phyloP scores from a whole-genome alignment of 2,329 filamentous ascomycete species.

The Talaromyces albobiverticillius region DNA sequence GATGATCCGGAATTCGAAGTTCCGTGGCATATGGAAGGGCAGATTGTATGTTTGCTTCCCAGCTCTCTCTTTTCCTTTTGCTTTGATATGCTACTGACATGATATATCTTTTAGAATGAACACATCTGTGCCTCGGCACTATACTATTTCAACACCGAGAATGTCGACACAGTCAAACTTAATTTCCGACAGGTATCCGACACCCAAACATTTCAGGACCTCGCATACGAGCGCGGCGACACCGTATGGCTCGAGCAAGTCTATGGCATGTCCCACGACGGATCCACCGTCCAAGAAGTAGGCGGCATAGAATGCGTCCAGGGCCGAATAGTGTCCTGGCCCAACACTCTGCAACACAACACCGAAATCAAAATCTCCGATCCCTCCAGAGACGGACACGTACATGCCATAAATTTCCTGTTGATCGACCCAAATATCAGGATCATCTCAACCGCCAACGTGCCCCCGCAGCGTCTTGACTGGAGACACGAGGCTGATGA shows the following conservation, averaged over 20 bases:
- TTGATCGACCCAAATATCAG: conserved; percentile 57
- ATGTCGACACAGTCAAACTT: conserved; percentile 55
- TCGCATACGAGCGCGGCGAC: conserved; percentile 29
- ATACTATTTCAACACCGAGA: conserved; percentile 61
- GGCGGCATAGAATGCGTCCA: conserved; percentile 20
- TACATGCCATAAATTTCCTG: conserved; percentile 56
- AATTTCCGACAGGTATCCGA: conserved; percentile 48
- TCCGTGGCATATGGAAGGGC: conserved; percentile 49
- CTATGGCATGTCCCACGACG: conserved; percentile 26
- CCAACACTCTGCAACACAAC: conserved; percentile 49
- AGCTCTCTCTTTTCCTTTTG: not conserved
- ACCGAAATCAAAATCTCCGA: conserved; percentile 53
- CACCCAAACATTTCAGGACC: conserved; percentile 26
- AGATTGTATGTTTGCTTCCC: conserved; percentile 27
- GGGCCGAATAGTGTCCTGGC: conserved; percentile 26
- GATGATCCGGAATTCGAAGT: conserved; percentile 54
- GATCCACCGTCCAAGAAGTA: conserved; percentile 23
- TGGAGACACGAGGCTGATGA: conserved; percentile 37
- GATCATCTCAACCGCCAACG: conserved; percentile 53
- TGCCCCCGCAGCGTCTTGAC: conserved; percentile 51
- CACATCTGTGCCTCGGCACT: conserved; percentile 62
- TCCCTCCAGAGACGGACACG: conserved; percentile 50
- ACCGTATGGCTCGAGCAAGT: conserved; percentile 30
- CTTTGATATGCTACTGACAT: not conserved
- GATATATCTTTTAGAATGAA: conserved; percentile 49